phyloP scores from a whole-genome alignment of 768 basidiomycete genomes.

The Leccinum truebloodii region DNA sequence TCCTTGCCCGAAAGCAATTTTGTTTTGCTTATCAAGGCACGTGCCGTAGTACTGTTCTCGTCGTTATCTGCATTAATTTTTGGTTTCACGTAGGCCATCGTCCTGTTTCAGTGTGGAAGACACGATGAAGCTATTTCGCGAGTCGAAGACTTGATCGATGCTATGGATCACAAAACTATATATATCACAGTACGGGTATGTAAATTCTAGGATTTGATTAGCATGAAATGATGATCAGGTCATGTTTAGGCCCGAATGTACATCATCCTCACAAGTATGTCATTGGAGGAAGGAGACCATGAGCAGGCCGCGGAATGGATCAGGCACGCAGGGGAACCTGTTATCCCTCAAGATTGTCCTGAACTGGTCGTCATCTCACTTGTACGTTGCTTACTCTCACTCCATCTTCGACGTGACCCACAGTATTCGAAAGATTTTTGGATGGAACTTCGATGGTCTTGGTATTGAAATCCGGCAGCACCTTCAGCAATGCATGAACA shows the following conservation, averaged over 20 bases:
- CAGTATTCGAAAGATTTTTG: constrained; percentile 6
- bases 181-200: constrained; percentile 8
- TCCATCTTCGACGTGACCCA: neutral
- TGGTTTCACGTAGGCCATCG: no score
- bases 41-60: no score
- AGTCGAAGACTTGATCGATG: no score
- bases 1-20: no score
- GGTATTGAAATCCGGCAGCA: neutral
- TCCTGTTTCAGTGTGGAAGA: no score
- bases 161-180: neutral
- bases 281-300: neutral
- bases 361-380: constrained; percentile 9
- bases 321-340: no score
- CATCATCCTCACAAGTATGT: neutral
- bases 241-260: constrained; percentile 8
- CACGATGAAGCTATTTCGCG: no score
- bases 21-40: no score
- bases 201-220: neutral
- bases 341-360: neutral
- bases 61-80: no score
- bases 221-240: neutral
- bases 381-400: neutral
- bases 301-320: neutral
- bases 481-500: neutral
- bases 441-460: constrained; percentile 14